A percentile compares a stretch with the other conserved stretches of the same genome.
Evolutionary conservation across 2,329 filamentous ascomycete species (phyloP).

Genomic region (Ceratocystis alfenasii): DNA sequence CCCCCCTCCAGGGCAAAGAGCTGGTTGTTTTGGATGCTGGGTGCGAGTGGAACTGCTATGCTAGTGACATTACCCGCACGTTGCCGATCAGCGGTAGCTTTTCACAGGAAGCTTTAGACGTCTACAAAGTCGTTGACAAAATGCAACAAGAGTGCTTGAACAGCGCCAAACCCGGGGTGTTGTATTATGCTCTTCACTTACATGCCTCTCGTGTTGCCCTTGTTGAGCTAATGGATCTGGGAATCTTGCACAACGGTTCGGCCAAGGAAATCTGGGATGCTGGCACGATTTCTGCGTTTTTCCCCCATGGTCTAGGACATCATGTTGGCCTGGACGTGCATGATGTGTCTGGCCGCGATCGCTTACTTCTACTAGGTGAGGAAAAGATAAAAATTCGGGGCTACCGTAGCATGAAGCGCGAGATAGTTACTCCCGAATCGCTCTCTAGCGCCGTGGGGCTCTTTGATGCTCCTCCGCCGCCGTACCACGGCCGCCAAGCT

Average conservation of each 20-base stretch:
- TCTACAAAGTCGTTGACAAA: constrained; percentile 64
- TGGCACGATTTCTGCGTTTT: constrained; percentile 49
- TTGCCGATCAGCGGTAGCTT: constrained; percentile 65
- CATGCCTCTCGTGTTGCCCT: constrained; percentile 62
- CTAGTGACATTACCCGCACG: constrained; percentile 79
- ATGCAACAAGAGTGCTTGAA: constrained; percentile 72
- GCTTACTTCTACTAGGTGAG: constrained; percentile 29
- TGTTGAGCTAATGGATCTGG: constrained; percentile 55
- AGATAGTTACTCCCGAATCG: constrained; percentile 32
- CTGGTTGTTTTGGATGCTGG: constrained; percentile 79
- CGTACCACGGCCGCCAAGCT: constrained; percentile 30
- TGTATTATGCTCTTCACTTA: constrained; percentile 61
- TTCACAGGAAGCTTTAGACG: constrained; percentile 52
- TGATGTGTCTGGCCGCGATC: constrained; percentile 39
- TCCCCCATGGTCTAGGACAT: constrained; percentile 54
- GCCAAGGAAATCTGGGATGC: constrained; percentile 41
- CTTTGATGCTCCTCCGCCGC: constrained; percentile 24
- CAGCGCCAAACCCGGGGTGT: constrained; percentile 54
- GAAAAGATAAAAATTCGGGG: constrained; percentile 28
- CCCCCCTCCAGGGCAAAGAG: constrained; percentile 55
- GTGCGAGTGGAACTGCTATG: constrained; percentile 74
- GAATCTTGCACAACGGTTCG: constrained; percentile 55
- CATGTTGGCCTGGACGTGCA: constrained; percentile 56
- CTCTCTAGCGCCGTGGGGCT: constrained; percentile 24
- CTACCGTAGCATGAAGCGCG: constrained; percentile 30